These are phyloP conservation scores for Vigna trinervia DNA, from an alignment of 306 rosid genomes.

Conservation along the genomic window DNA sequence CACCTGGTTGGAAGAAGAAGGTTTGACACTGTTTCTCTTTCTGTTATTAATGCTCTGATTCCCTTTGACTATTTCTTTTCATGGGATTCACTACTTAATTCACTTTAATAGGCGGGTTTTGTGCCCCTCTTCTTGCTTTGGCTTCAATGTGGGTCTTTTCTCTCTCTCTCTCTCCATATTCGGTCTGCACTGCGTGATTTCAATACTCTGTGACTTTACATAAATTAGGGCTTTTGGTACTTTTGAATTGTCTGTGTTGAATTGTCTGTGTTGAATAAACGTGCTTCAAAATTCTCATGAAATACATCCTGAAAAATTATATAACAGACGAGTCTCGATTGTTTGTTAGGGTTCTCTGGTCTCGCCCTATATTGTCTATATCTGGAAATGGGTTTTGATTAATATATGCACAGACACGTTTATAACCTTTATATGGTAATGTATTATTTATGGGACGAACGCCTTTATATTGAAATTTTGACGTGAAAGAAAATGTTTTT, in stretches of 20 bases:
- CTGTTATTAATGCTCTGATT: neutral
- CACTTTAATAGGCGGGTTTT: slow-evolving; percentile 6
- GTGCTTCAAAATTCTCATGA: slow-evolving; percentile 28
- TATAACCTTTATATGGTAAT: slow-evolving; percentile 4
- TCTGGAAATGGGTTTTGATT: slow-evolving; percentile 21
- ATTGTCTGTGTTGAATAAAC: slow-evolving; percentile 37
- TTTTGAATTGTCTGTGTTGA: neutral
- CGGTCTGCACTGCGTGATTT: slow-evolving; percentile 27
- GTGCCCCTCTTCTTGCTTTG: slow-evolving; percentile 6
- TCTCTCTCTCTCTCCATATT: slow-evolving; percentile 8
- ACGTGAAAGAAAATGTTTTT: neutral
- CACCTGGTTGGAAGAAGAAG: slow-evolving; percentile 95
- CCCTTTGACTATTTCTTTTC: slow-evolving; percentile 34
- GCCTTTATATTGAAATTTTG: neutral
- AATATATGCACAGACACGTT: neutral
- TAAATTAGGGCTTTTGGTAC: slow-evolving; percentile 54
- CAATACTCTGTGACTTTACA: slow-evolving; percentile 17
- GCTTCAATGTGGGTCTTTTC: slow-evolving; percentile 30
- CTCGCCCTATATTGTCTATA: neutral
- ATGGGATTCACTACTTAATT: neutral
- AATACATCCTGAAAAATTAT: slow-evolving; percentile 29
- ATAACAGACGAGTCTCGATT: neutral
- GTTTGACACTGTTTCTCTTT: slow-evolving; percentile 46
- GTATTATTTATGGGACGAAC: neutral
- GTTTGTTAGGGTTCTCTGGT: slow-evolving; percentile 40